phyloP scores from a whole-genome alignment of 257 asterid species.

The Nicotiana tomentosiformis region DNA sequence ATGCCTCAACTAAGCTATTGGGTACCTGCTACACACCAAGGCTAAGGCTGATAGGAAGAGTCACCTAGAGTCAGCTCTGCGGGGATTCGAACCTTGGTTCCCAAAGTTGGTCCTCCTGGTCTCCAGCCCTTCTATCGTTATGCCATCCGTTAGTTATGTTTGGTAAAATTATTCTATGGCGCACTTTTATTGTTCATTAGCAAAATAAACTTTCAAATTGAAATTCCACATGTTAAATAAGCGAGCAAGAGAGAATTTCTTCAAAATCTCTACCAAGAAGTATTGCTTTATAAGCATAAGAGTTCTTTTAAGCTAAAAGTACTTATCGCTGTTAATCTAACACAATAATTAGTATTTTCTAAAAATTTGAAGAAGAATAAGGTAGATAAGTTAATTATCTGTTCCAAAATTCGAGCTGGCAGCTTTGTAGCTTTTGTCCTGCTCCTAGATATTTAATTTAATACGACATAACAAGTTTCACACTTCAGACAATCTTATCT shows the following conservation, averaged over 20 bases:
- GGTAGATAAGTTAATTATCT: background rate
- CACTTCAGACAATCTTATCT: background rate
- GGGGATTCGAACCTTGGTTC: background rate
- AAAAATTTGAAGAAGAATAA: background rate
- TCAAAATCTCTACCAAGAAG: background rate
- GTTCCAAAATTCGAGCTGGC: background rate
- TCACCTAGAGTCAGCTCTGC: background rate
- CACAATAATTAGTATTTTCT: background rate
- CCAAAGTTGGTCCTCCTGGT: background rate
- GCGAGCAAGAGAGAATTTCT: background rate
- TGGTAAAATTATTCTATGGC: background rate
- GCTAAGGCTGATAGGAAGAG: background rate
- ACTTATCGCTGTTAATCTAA: background rate
- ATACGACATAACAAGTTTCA: background rate
- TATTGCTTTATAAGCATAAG: background rate
- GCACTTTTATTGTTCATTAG: background rate
- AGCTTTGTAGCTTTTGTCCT: conserved; percentile 1
- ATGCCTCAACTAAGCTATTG: background rate
- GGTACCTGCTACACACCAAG: background rate
- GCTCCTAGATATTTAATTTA: background rate
- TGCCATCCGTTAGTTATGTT: background rate
- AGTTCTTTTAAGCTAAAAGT: background rate
- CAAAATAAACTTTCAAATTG: background rate
- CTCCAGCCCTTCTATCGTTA: background rate
- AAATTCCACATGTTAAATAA: background rate